Conservation (phyloP, 129 eudicot species). For the Lonicera japonica region DNA sequence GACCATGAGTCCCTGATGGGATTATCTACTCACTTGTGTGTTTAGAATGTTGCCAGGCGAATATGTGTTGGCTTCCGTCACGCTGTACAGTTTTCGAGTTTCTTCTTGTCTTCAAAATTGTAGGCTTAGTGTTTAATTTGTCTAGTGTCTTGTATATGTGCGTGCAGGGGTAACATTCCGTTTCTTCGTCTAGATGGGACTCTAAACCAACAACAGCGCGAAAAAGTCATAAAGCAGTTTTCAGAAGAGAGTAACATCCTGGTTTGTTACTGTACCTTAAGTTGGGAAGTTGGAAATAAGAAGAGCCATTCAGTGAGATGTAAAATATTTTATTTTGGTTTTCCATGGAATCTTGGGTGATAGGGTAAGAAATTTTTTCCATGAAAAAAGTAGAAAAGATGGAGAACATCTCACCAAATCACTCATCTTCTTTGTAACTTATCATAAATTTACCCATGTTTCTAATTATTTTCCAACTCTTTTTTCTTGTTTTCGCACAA, state of each 20-base stretch:
- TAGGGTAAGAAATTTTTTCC: too few species aligned
- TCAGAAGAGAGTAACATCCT: conserved; percentile 70
- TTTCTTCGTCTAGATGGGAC: conserved; percentile 97
- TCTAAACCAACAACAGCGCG: conserved; percentile 91
- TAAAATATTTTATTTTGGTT: too few species aligned
- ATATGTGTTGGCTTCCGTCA: background rate
- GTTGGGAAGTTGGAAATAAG: conserved; percentile 1
- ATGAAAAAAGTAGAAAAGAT: too few species aligned
- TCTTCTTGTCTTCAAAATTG: background rate
- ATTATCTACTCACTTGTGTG: background rate
- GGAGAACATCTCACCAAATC: too few species aligned
- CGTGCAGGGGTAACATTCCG: conserved; percentile 63
- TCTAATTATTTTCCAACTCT: too few species aligned
- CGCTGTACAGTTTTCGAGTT: background rate
- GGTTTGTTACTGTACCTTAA: conserved; percentile 35
- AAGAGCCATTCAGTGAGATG: background rate
- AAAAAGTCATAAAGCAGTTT: conserved; percentile 80
- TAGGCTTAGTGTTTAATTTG: background rate
- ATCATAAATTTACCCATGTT: too few species aligned
- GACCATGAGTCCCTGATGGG: too few species aligned
- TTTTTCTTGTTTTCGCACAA: too few species aligned
- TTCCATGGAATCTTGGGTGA: too few species aligned
- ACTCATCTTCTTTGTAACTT: too few species aligned
- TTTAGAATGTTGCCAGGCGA: background rate
- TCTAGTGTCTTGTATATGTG: background rate